Conservation (phyloP, 495 filamentous ascomycete genomes). For the Penicillium riverlandense region DNA sequence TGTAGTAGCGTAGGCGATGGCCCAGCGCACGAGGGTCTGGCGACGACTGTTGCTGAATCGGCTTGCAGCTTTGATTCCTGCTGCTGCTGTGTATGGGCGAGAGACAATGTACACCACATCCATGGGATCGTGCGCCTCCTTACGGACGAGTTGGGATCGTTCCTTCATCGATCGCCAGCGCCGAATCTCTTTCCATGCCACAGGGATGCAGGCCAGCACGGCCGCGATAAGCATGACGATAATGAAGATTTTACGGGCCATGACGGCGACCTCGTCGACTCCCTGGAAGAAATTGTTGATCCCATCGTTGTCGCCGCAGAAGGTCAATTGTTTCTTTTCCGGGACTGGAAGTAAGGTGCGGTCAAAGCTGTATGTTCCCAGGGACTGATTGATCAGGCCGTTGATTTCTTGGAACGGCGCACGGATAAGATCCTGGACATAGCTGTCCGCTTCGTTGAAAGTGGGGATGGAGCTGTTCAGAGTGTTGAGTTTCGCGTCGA, state of each 20-base stretch:
- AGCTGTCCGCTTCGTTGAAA: constrained; percentile 74
- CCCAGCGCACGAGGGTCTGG: constrained; percentile 73
- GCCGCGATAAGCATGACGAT: constrained; percentile 62
- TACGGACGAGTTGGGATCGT: constrained; percentile 57
- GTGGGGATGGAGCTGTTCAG: constrained; percentile 73
- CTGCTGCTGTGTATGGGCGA: constrained; percentile 60
- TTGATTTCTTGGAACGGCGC: constrained; percentile 73
- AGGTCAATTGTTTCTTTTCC: constrained; percentile 69
- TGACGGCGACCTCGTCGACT: constrained; percentile 50
- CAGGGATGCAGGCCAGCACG: constrained; percentile 62
- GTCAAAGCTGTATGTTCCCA: constrained; percentile 71
- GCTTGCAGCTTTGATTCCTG: constrained; percentile 66
- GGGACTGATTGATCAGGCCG: constrained; percentile 55
- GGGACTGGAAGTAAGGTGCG: constrained; percentile 70
- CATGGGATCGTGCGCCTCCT: constrained; percentile 66
- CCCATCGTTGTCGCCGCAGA: constrained; percentile 78
- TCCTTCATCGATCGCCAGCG: constrained; percentile 67
- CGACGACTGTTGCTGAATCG: constrained; percentile 59
- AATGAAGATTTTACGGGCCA: constrained; percentile 67
- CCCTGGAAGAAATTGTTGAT: constrained; percentile 83
- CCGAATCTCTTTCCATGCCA: constrained; percentile 73
- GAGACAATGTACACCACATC: constrained; percentile 87
- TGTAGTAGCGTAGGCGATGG: constrained; percentile 79
- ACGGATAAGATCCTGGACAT: constrained; percentile 61
- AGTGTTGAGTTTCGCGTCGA: constrained; percentile 56